Conservation (phyloP, 208 protist genomes). For the Trypanosoma cruzi region DNA sequence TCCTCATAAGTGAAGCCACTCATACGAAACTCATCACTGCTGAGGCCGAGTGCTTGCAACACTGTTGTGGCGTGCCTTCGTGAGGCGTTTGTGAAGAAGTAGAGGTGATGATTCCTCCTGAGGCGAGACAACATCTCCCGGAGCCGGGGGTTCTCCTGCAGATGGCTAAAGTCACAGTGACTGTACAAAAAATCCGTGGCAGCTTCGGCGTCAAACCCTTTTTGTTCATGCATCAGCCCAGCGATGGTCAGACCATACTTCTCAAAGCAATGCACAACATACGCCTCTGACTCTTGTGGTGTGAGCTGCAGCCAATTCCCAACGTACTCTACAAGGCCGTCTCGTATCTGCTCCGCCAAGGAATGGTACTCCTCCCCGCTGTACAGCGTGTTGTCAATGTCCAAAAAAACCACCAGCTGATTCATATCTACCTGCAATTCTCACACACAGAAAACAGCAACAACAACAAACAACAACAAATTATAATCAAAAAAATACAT, state of each 20-base stretch:
- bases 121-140: constrained; percentile 58
- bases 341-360: constrained; percentile 56
- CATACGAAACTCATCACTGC: constrained; percentile 47
- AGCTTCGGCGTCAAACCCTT: constrained; percentile 50
- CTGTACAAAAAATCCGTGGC: constrained; percentile 69
- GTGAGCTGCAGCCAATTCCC: constrained; percentile 32
- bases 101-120: constrained; percentile 49
- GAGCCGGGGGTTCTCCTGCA: constrained; percentile 40
- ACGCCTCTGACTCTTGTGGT: constrained; percentile 33
- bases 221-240: constrained; percentile 55
- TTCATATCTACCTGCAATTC: neutral
- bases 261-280: constrained; percentile 40
- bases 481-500: constrained; percentile 1
- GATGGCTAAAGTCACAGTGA: constrained; percentile 54
- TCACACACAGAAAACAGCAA: neutral
- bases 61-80: constrained; percentile 49
- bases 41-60: constrained; percentile 50
- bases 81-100: constrained; percentile 79
- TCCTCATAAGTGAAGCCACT: constrained; percentile 74
- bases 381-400: constrained; percentile 87
- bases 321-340: constrained; percentile 51
- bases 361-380: constrained; percentile 43
- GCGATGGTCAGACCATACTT: constrained; percentile 70
- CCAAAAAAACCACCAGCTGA: constrained; percentile 58
- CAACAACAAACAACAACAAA: constrained; percentile 11